phyloP scores from a whole-genome alignment of 805 yeast species.

The Candida methanosorbosa region DNA sequence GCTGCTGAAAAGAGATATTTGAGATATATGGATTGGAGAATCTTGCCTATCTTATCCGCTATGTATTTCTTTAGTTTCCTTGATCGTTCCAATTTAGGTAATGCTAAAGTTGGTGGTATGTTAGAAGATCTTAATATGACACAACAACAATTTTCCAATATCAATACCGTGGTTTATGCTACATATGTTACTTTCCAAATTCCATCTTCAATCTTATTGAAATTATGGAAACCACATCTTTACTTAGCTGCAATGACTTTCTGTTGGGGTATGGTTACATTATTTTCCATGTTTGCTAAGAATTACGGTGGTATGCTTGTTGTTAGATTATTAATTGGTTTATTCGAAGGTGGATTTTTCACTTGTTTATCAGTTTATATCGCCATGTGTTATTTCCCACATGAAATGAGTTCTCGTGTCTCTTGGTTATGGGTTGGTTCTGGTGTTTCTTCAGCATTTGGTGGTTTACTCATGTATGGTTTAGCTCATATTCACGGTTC shows the following conservation, averaged over 20 bases:
- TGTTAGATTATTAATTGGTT: slow-evolving; percentile 30
- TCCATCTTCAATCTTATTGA: slow-evolving; percentile 30
- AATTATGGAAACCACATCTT: slow-evolving; percentile 27
- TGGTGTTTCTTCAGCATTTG: slow-evolving; percentile 11
- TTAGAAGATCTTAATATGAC: slow-evolving; percentile 29
- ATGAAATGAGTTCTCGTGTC: slow-evolving; percentile 8
- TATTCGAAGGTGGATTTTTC: slow-evolving; percentile 34
- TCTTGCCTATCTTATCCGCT: slow-evolving; percentile 33
- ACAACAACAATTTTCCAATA: slow-evolving; percentile 32
- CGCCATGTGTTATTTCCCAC: slow-evolving; percentile 9
- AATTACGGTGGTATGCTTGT: slow-evolving; percentile 31
- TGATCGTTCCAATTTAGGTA: slow-evolving; percentile 36
- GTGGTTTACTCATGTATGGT: slow-evolving; percentile 13
- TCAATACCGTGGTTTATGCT: slow-evolving; percentile 30
- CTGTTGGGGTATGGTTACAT: slow-evolving; percentile 32
- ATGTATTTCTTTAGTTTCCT: slow-evolving; percentile 35
- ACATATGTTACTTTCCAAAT: slow-evolving; percentile 36
- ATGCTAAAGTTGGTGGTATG: slow-evolving; percentile 35
- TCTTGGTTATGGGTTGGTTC: slow-evolving; percentile 13
- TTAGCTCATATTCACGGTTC: slow-evolving; percentile 6
- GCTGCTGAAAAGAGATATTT: slow-evolving; percentile 8
- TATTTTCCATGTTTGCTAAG: slow-evolving; percentile 33
- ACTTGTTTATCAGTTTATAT: slow-evolving; percentile 10
- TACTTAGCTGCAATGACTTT: slow-evolving; percentile 30
- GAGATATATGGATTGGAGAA: slow-evolving; percentile 28